Evolutionary conservation across 345 rosid genomes (phyloP), one percentile per base, ranked within the genome.

Genomic region (Populus tremula): DNA sequence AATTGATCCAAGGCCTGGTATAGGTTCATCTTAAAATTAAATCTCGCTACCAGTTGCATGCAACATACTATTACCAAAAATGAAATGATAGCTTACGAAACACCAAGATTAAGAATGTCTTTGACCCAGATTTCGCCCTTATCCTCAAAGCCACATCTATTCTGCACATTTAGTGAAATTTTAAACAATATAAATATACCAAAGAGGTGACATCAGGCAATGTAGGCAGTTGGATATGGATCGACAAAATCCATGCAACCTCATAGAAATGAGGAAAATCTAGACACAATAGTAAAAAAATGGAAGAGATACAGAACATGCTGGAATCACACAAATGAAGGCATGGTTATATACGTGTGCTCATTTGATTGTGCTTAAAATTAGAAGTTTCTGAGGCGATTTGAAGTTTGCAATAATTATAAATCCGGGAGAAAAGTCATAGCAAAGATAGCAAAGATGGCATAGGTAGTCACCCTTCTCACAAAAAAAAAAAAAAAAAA

Each of bases 111-210:
- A 76, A 95, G 99, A 88, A 91, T 93, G 86, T 91, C 92, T 84
- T 93, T 83, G 72, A 93, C 97, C 98, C 98, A 95, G 77, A 95
- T 89, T 81, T 95, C 99, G 23, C 93, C 99, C 81, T 85, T 93
- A 79, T 84, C 90, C 85, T 92, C 94, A 45, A 93, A 95, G 72
- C 98, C 97, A 74, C 99, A 95, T 88, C 97, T 90, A 82, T 93
- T 93, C 99, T 95, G 93, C 86, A 83, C 54, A 78, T 62, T 63
- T 61, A 66, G 41, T 23, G 76, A 69, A 77, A 77, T 64, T 56
- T 72, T 67, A 72, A 70, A 76, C 50, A 33, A 77, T 5, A 29
- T 41, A 56, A 70, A 59, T 41, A 69, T 20, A 62, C 66, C 31
- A 67, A 39, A 62, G 64, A 62, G 33, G 18, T 47, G 43, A 76